Evolutionary conservation across 768 basidiomycete genomes (phyloP), one percentile per base, ranked within the genome.

Genomic region (Termitomyces sp.): DNA sequence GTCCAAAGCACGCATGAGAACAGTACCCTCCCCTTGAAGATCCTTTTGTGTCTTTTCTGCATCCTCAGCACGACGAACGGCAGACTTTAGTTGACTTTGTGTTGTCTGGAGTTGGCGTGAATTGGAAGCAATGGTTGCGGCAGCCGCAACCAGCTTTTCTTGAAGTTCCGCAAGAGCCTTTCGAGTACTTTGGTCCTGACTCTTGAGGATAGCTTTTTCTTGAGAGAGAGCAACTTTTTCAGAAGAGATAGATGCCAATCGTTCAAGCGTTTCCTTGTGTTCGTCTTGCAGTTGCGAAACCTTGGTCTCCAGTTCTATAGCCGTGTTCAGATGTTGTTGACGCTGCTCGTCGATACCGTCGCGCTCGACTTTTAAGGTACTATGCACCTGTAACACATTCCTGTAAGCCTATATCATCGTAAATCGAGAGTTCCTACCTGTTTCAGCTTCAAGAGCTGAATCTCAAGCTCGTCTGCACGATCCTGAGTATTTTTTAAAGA

Each of bases 381-480:
- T 68, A 63, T 86, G 78, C 7, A 75, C 70, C 91, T 92, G 38
- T 35, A 38, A 35, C 5, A 35, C 17, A 43, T 58, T 28, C 45
- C 35, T 60, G 50, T 23, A 41, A n/a, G 30, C 23, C 21, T 50
- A 9, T 31, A 49, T 50, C 57, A 9, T 38, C 26, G 49, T 26
- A 26, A 17, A 31, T 7, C 0, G 21, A 19, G 7, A 46, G 43
- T 59, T 58, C 74, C 49, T 60, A 85, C 91, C 82, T 92, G 91
- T 64, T 85, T 89, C 41, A 87, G 72, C 66, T 87, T 90, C 12
- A 86, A 84, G 19, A 94, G 73, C 64, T 89, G 89, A 63, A 91
- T 88, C 63, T 92, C 91, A 9, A 93, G 78, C 65, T 91, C 89
- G 57, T 89, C 90, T 5, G 87, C 87, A 54, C 86, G 86, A 63